Evolutionary conservation across 805 yeast genomes (phyloP).

Genomic region (Pichia scutulata): DNA sequence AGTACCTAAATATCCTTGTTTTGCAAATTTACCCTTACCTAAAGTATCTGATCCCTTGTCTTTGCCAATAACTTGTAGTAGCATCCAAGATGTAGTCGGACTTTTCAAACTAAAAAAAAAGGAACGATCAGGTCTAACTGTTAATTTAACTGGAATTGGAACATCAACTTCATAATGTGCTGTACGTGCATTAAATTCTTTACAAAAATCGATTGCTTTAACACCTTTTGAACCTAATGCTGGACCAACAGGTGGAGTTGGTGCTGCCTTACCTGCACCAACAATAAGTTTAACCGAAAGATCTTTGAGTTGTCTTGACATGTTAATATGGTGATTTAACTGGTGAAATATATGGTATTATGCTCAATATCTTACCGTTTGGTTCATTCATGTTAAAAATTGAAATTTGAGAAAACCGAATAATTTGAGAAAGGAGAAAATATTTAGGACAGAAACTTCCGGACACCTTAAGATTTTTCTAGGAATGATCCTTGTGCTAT

Average conservation of each 20-base stretch:
- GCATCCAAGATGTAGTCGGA: conserved; percentile 85
- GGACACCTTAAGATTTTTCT: too few relatives aligned
- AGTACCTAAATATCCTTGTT: conserved; percentile 26
- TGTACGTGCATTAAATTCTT: conserved; percentile 96
- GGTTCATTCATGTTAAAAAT: not conserved
- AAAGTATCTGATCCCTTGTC: conserved; percentile 71
- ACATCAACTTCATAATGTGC: conserved; percentile 78
- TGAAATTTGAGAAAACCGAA: not conserved
- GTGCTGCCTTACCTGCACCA: conserved; percentile 97
- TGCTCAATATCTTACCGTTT: not conserved
- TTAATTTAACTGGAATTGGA: conserved; percentile 81
- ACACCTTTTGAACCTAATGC: conserved; percentile 98
- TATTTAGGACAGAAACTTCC: too few relatives aligned
- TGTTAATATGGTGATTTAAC: not conserved
- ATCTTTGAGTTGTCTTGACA: conserved; percentile 38
- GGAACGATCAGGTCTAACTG: conserved; percentile 87
- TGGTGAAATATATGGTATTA: too few relatives aligned
- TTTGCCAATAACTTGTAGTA: conserved; percentile 73
- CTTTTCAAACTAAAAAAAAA: conserved; percentile 81
- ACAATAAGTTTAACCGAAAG: conserved; percentile 80
- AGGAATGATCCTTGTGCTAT: too few relatives aligned
- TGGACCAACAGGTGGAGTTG: conserved; percentile 98
- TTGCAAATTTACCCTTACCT: conserved; percentile 53
- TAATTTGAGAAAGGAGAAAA: not conserved
- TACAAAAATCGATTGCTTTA: conserved; percentile 96